Conservation (phyloP, 768 basidiomycete species). For the Serendipita indica region DNA sequence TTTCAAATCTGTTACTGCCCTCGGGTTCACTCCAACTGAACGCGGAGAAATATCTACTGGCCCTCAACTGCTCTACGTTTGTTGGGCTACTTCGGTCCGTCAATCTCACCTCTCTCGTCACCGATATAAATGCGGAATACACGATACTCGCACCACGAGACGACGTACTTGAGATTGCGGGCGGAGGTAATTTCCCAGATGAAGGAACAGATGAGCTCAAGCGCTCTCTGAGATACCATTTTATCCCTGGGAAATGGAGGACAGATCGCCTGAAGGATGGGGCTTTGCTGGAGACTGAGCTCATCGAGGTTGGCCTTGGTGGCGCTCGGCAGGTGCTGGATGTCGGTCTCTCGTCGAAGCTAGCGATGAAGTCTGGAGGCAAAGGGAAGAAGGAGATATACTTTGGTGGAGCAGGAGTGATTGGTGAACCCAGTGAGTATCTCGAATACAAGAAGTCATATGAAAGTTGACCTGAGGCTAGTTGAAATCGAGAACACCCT, state of each 20-base stretch:
- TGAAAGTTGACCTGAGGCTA: constrained; percentile 20
- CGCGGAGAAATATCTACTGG: constrained; percentile 87
- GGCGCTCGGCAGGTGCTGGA: constrained; percentile 55
- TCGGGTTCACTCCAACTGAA: constrained; percentile 63
- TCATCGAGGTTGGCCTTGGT: constrained; percentile 55
- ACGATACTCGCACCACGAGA: constrained; percentile 90
- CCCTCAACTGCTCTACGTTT: constrained; percentile 82
- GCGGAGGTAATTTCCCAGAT: constrained; percentile 39
- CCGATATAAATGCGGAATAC: constrained; percentile 49
- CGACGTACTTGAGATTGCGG: constrained; percentile 43
- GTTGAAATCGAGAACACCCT: constrained; percentile 63
- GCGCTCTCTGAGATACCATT: constrained; percentile 73
- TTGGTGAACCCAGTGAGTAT: constrained; percentile 58
- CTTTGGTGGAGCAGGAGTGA: constrained; percentile 71
- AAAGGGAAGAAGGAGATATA: constrained; percentile 35
- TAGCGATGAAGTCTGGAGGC: constrained; percentile 23
- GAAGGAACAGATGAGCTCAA: constrained; percentile 54
- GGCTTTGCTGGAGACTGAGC: constrained; percentile 64
- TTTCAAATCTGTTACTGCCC: constrained; percentile 70
- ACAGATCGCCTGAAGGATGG: constrained; percentile 55
- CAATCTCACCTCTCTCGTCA: constrained; percentile 53
- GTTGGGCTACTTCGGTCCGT: constrained; percentile 79
- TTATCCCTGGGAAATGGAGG: constrained; percentile 68
- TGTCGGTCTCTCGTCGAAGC: constrained; percentile 49
- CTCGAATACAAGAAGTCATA: neutral